Evolutionary conservation across 2,329 filamentous ascomycete genomes (phyloP).

Genomic region (Nemania bipapillata): DNA sequence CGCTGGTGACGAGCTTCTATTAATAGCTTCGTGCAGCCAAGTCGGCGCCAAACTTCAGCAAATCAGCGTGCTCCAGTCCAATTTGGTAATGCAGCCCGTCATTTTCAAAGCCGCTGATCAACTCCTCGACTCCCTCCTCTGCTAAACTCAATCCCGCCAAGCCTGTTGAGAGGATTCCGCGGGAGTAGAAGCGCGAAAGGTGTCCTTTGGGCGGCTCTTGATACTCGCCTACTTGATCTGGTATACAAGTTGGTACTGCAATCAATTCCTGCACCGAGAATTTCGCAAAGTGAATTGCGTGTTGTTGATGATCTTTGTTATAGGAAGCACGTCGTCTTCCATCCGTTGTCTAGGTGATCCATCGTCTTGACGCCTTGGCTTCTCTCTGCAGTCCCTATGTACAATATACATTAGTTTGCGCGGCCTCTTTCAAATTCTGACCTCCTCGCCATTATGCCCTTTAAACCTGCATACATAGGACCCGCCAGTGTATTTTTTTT

Average conservation of each 20-base stretch:
- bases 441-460: constrained; percentile 13
- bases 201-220: constrained; percentile 34
- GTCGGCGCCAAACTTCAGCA: constrained; percentile 41
- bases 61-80: constrained; percentile 36
- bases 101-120: constrained; percentile 33
- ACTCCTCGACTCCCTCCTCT: constrained; percentile 22
- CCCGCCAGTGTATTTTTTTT: constrained; percentile 25
- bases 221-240: constrained; percentile 14
- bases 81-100: constrained; percentile 37
- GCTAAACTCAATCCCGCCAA: constrained; percentile 20
- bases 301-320: background rate
- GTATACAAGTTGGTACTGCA: constrained; percentile 4
- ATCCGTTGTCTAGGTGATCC: constrained; percentile 13
- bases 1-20: constrained; percentile 43
- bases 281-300: background rate
- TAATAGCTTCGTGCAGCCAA: constrained; percentile 44
- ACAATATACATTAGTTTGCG: constrained; percentile 14
- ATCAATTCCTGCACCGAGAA: background rate
- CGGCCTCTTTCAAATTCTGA: constrained; percentile 19
- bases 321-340: background rate
- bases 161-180: constrained; percentile 25
- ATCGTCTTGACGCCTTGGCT: background rate
- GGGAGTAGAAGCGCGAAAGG: constrained; percentile 35
- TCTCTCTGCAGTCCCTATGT: constrained; percentile 4
- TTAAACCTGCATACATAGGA: constrained; percentile 23